These are phyloP conservation scores for Puccinia horiana DNA, from an alignment of 1,284 basidiomycete species.

Conservation along the genomic window DNA sequence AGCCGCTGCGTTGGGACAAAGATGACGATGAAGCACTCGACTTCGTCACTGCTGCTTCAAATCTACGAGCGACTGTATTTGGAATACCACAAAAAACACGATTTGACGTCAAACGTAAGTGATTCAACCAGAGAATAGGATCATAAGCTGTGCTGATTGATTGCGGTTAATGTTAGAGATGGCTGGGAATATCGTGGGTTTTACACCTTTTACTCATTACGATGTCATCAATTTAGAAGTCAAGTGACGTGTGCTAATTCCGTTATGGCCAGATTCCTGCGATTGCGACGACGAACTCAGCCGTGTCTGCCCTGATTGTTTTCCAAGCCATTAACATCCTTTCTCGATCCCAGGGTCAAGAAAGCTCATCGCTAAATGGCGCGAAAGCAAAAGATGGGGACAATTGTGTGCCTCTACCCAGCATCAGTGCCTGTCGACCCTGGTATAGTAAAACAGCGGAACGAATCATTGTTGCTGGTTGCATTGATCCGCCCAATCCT, in stretches of 20 bases:
- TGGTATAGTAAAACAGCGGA: constrained; percentile 69
- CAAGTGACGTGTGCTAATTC: neutral
- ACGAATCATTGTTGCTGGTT: constrained; percentile 69
- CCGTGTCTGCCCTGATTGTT: constrained; percentile 90
- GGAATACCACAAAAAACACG: constrained; percentile 84
- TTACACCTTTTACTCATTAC: neutral
- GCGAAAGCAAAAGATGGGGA: constrained; percentile 48
- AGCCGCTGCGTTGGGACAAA: constrained; percentile 86
- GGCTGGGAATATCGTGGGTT: constrained; percentile 83
- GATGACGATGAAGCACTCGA: constrained; percentile 95
- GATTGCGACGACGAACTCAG: constrained; percentile 97
- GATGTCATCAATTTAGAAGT: neutral
- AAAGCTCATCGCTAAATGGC: constrained; percentile 62
- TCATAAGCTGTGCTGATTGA: neutral
- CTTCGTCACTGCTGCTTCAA: constrained; percentile 91
- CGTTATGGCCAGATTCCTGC: constrained; percentile 70
- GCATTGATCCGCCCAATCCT: constrained; percentile 69
- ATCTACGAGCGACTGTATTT: constrained; percentile 86
- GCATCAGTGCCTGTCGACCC: constrained; percentile 69
- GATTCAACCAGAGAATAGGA: constrained; percentile 34
- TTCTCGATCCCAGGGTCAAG: constrained; percentile 55
- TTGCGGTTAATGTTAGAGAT: constrained; percentile 69
- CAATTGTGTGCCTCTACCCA: constrained; percentile 59
- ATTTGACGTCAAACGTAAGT: constrained; percentile 89
- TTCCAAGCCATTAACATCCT: constrained; percentile 85